Base-by-base conservation (phyloP, 345 rosid species). In the Arabidopsis arenosa region DNA sequence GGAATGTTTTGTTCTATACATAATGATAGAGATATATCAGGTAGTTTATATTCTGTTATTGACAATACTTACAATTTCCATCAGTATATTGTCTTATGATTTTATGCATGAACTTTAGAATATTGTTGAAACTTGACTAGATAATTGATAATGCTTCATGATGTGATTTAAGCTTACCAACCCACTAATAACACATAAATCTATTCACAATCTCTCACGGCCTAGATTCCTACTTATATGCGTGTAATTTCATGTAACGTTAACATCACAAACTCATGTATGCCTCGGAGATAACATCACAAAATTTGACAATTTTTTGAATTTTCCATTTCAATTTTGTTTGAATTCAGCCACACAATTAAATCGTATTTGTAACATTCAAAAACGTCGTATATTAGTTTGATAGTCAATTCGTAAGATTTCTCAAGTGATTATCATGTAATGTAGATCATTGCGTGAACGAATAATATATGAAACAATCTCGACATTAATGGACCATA, bases 151-250 rank as follows among this genome's bases (percentile, higher is more conserved):
- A 68, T 59, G 68, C 47, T 40, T 63, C 72, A 39, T 60, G 79
- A 75, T 68, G 79, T 75, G 74, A 75, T 67, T 28, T 75, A 67
- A 67, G 18, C 55, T 40, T 45, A 59, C 28, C 15, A 75, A 26
- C 51, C 73, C 61, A 75, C 67, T 75, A 58, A 47, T 37, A 66
- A 67, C 9, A 51, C 32, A 51, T 18, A 35, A 47, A 45, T 65
- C 49, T 39, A 9, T 14, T 41, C 18, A 33, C n/a, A 40, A 28
- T 61, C 18, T 18, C 65, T 55, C 9, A 64, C 18, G 39, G 62
- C 56, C 30, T 51, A 62, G 28, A 21, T 60, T 45, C 69, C 15
- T 40, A 68, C 56, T 51, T 33, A 60, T 40, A 15, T 66, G 47
- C 8, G 30, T 59, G 17, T 43, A 13, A 41, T 63, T 74, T 9